These are phyloP conservation scores for Coriolopsis trogii DNA, from an alignment of 1,284 basidiomycete genomes.

Conservation along the genomic window DNA sequence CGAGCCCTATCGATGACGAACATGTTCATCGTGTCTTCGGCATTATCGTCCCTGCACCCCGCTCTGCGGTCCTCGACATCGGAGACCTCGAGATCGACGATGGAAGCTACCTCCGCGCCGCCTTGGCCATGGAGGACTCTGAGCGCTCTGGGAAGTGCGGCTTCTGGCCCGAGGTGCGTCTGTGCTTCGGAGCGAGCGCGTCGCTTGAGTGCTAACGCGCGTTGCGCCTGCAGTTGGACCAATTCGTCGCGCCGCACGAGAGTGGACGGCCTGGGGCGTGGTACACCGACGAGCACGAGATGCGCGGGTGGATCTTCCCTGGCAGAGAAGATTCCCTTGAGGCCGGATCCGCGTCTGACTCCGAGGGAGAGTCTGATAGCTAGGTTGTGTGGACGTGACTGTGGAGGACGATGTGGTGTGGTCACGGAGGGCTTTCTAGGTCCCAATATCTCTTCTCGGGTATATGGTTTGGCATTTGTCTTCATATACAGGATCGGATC, in stretches of 20 bases:
- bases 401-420: background rate
- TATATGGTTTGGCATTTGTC: no score
- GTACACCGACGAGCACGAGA: slow-evolving; percentile 3
- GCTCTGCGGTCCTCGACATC: background rate
- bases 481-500: no score
- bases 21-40: background rate
- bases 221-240: background rate
- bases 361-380: background rate
- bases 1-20: background rate
- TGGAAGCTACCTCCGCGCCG: slow-evolving; percentile 3
- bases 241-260: background rate
- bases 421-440: background rate
- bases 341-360: background rate
- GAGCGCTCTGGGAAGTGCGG: background rate
- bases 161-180: background rate
- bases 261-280: background rate
- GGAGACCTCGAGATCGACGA: slow-evolving; percentile 7
- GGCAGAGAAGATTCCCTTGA: background rate
- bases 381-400: background rate
- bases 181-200: no score
- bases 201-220: no score
- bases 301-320: slow-evolving; percentile 2
- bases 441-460: no score
- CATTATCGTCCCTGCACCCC: background rate
- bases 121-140: background rate